A percentile compares a stretch with the other conserved stretches of the same genome.
These are phyloP conservation scores for Botrytis elliptica DNA, from an alignment of 2,329 filamentous ascomycete genomes.

Conservation along the genomic window DNA sequence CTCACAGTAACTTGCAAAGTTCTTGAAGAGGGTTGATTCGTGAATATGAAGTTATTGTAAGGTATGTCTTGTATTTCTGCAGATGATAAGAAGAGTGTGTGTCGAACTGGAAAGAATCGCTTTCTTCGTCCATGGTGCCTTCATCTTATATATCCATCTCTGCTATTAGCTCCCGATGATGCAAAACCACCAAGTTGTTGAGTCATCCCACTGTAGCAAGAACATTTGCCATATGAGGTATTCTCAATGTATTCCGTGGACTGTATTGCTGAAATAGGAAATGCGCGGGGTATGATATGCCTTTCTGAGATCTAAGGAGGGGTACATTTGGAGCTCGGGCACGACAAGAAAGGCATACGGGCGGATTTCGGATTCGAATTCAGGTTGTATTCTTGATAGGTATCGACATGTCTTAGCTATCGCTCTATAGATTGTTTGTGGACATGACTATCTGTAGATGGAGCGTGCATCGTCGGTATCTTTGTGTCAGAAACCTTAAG, in stretches of 20 bases:
- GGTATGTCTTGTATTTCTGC: conserved; percentile 21
- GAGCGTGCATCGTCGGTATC: neutral
- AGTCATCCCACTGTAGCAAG: conserved; percentile 27
- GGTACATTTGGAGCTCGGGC: neutral
- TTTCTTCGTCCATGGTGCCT: conserved; percentile 23
- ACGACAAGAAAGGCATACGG: neutral
- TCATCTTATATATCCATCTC: conserved; percentile 17
- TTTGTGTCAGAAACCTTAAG: neutral
- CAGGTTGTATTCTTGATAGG: neutral
- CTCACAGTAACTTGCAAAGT: neutral
- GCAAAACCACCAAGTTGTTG: conserved; percentile 8
- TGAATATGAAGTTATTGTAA: conserved; percentile 18
- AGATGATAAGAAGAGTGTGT: conserved; percentile 20
- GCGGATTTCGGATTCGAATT: neutral
- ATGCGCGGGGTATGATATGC: conserved; percentile 3
- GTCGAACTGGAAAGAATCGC: conserved; percentile 26
- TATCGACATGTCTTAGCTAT: neutral
- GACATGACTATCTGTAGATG: neutral
- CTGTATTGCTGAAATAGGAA: conserved; percentile 22
- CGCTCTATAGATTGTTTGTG: too few species aligned
- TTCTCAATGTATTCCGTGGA: conserved; percentile 15
- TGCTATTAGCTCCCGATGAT: conserved; percentile 18
- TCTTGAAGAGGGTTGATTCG: neutral
- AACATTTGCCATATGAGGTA: conserved; percentile 21
- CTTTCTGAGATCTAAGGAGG: neutral